Base-by-base conservation (phyloP, 768 basidiomycete genomes). In the Boletus vermiculosoides region DNA sequence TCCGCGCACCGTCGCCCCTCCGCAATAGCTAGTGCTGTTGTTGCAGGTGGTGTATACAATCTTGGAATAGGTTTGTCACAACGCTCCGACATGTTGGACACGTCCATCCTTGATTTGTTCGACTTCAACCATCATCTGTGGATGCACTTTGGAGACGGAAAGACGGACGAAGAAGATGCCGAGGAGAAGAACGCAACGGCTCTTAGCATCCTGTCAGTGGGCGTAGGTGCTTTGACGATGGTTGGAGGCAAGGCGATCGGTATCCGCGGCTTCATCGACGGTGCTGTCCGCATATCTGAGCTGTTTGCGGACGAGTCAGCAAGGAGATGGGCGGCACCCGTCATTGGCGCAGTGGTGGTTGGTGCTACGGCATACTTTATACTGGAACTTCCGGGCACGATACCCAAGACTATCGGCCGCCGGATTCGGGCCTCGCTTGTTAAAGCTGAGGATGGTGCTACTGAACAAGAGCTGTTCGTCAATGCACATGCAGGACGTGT, bases 371-470 rank as follows among this genome's bases (percentile, higher is more conserved):
- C 84, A 2, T 98, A 95, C 76, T 75, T 97, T 58, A 78, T 98
- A 53, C 75, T 90, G 63, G 94, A 97, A 66, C 81, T 99, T 22
- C 97, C 97, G 0, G 81, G 75, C 65, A 85, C 94, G 4, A 87
- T 99, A 63, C 96, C 97, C 42, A 82, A 84, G 56, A 96, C 92
- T 13, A 83, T 98, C 55, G 97, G 97, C 11, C 81, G 93, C 54
- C 83, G 93, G 52, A 84, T 98, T 55, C 83, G 82, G 59, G 77
- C 83, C 3, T 80, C 85, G 4, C 80, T 97, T 9, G 65, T 80
- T 16, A 76, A 71, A 33, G 61, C 69, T n/a, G 76, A 77, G 44
- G 78, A 78, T 31, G 76, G 71, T 23, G 74, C 77, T 20, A 80
- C 80, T 23, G 73, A 77, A 34, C 81, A 83, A 46, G 78, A 84